Base-by-base conservation (phyloP, 768 basidiomycete genomes). In the Rhodotorula graminis region DNA sequence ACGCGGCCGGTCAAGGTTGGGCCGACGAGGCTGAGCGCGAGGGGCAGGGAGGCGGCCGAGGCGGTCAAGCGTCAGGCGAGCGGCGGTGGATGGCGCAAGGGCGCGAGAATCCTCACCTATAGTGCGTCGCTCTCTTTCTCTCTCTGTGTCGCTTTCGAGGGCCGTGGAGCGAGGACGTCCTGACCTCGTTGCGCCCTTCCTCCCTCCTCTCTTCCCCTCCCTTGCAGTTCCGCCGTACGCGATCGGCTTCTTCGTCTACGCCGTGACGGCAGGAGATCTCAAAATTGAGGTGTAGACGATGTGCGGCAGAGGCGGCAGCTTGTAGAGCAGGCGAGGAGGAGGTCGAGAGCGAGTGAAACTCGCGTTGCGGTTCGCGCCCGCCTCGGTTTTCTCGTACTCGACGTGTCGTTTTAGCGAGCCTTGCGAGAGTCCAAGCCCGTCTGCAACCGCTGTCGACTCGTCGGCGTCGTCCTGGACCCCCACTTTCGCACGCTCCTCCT, bases 1-100 rank as follows among this genome's bases (percentile, higher is more conserved):
- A 2, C 37, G 40, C 57, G 15, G 23, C 47, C 60, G 60, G 6
- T 21, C 40, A 55, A 31, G 21, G 47, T 61, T 6, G 72, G 72
- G 0, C 72, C 72, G 49, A 69, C 72, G 29, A n/a, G 73, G 27
- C 46, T 70, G 61, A 65, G 65, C 29, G 65, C 65, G n/a, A 58
- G 65, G 23, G 60, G 69, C 1, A n/a, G 60, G 49, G 25, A 59
- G 56, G 57, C 49, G 46, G 62, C 31, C 11, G 47, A 64, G 49
- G 37, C 29, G 37, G 49, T 62, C 0, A 14, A 25, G 56, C 44
- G 50, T 12, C 40, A 37, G 56, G n/a, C 57, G 29, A 63, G 68
- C 37, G 57, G 59, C 53, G 50, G 46, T 7, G 61, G 69, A n/a
- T 64, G 61, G 73, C 46, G 57, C 7, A 21, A n/a, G 3, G 65